Evolutionary conservation across 352 stramenopile genomes (phyloP).

Genomic region (Pythium guiyangense): DNA sequence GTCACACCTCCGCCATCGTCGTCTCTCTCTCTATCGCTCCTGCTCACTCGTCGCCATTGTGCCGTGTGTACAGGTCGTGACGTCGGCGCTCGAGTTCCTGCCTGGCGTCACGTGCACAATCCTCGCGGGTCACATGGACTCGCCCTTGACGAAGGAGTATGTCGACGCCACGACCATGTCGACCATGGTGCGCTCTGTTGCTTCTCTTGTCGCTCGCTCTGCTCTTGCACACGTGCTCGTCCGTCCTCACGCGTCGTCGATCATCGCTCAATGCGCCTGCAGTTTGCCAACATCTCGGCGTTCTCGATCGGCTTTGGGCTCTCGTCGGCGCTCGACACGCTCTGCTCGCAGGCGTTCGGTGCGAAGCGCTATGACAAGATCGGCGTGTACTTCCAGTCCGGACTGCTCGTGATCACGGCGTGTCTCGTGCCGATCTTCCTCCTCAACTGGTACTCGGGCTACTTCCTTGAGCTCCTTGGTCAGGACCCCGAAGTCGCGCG

Average conservation of each 20-base stretch:
- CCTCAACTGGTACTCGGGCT: conserved; percentile 54
- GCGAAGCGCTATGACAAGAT: conserved; percentile 59
- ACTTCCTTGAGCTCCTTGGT: conserved; percentile 37
- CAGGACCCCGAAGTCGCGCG: conserved; percentile 46
- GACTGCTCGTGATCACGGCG: conserved; percentile 42
- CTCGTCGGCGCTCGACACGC: conserved; percentile 68
- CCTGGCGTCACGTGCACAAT: conserved; percentile 48
- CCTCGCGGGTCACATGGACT: conserved; percentile 58
- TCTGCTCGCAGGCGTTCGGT: conserved; percentile 67
- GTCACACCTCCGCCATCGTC: too few relatives aligned
- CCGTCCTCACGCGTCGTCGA: background rate
- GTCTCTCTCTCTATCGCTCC: too few relatives aligned
- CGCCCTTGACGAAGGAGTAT: conserved; percentile 46
- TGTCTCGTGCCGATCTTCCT: conserved; percentile 44
- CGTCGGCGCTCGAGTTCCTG: conserved; percentile 44
- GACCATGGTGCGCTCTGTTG: conserved; percentile 31
- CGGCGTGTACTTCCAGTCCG: conserved; percentile 72
- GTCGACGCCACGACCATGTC: conserved; percentile 51
- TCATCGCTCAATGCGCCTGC: background rate
- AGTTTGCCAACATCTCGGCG: too few relatives aligned
- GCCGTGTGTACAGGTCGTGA: conserved; percentile 16
- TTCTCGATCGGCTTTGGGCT: conserved; percentile 57
- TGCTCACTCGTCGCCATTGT: too few relatives aligned
- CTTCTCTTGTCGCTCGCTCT: background rate
- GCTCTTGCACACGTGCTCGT: background rate